phyloP scores from a whole-genome alignment of 345 rosid species.

The Raphanus raphanistrum region DNA sequence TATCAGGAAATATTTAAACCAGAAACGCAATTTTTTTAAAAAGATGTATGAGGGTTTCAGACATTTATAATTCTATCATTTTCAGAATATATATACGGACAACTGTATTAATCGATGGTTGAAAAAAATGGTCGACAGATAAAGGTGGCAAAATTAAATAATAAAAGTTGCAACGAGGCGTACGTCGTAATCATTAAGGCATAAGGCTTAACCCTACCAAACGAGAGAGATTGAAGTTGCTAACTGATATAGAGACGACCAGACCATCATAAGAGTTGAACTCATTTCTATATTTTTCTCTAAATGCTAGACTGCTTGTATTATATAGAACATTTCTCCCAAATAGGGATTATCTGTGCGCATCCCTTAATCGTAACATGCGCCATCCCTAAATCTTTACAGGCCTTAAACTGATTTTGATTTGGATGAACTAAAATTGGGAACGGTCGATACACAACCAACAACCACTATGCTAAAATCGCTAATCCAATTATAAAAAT shows the following conservation, averaged over 20 bases:
- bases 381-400: background rate
- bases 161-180: conserved; percentile 1
- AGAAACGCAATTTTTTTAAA: background rate
- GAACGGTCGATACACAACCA: background rate
- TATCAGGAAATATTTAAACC: background rate
- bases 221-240: background rate
- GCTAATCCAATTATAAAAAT: background rate
- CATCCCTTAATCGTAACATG: background rate
- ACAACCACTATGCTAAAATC: background rate
- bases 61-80: background rate
- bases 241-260: conserved; percentile 10
- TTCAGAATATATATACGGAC: background rate
- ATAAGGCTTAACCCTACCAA: background rate
- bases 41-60: background rate
- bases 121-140: background rate
- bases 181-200: background rate
- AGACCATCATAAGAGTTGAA: background rate
- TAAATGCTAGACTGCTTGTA: background rate
- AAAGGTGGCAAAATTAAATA: background rate
- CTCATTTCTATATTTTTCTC: background rate
- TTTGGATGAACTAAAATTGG: background rate
- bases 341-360: background rate
- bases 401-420: background rate
- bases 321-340: background rate
- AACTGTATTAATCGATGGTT: background rate